Conservation (phyloP, 768 basidiomycete species). For the Mrakia frigida region DNA sequence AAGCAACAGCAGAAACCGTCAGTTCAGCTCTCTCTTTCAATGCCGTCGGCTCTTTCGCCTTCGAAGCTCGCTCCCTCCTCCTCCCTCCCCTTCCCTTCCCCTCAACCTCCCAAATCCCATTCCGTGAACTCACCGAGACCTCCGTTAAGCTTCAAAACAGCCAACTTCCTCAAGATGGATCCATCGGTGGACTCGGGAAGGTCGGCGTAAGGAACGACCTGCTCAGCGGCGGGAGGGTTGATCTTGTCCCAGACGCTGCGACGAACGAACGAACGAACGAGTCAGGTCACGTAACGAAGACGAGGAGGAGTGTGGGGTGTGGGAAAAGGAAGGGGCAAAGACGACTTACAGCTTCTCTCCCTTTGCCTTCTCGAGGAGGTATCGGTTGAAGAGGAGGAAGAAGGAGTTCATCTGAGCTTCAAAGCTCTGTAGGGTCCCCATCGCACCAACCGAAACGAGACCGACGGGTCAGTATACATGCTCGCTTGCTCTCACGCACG, state of each 20-base stretch:
- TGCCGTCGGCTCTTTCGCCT: background rate
- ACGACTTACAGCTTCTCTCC: slow-evolving; percentile 70
- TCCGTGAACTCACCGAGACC: slow-evolving; percentile 73
- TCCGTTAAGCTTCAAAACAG: slow-evolving; percentile 91
- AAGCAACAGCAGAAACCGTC: background rate
- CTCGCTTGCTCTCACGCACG: background rate
- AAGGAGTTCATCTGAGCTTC: slow-evolving; percentile 94
- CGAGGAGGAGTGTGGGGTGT: background rate
- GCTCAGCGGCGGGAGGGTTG: slow-evolving; percentile 76
- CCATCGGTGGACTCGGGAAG: slow-evolving; percentile 59
- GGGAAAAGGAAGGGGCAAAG: background rate
- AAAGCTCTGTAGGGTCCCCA: slow-evolving; percentile 57
- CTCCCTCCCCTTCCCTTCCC: slow-evolving; percentile 36
- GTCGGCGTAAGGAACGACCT: slow-evolving; percentile 74
- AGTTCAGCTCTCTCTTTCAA: background rate
- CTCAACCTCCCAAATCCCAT: slow-evolving; percentile 53
- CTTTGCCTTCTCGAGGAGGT: slow-evolving; percentile 81
- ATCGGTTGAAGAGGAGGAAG: slow-evolving; percentile 92
- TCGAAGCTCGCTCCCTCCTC: background rate
- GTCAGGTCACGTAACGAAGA: background rate
- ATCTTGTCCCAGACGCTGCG: slow-evolving; percentile 81
- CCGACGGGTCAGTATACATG: background rate
- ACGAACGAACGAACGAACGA: background rate
- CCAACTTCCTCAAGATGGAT: slow-evolving; percentile 79
- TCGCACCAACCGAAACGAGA: background rate